These are phyloP conservation scores for Rossbeevera mucosa DNA, from an alignment of 768 basidiomycete genomes.

Conservation along the genomic window DNA sequence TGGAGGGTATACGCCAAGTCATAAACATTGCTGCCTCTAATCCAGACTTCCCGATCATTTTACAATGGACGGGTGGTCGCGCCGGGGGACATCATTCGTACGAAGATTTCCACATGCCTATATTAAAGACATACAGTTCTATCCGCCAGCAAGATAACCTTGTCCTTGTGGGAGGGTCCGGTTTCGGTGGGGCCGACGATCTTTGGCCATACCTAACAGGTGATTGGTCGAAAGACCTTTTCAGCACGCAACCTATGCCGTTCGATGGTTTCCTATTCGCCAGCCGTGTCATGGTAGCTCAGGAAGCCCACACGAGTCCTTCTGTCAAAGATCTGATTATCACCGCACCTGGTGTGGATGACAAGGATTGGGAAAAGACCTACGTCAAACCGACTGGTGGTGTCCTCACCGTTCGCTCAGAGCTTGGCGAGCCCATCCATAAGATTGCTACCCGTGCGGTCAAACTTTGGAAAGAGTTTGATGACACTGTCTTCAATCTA, in stretches of 20 bases:
- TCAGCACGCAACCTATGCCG: conserved; percentile 90
- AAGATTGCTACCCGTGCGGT: conserved; percentile 97
- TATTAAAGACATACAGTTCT: conserved; percentile 81
- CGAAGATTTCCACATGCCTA: conserved; percentile 97
- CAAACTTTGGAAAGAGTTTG: conserved; percentile 99
- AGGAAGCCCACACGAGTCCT: conserved; percentile 93
- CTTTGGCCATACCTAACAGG: conserved; percentile 96
- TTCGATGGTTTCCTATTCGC: conserved; percentile 97
- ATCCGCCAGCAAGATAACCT: conserved; percentile 91
- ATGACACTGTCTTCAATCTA: conserved; percentile 91
- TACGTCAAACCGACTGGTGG: conserved; percentile 94
- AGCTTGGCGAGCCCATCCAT: conserved; percentile 98
- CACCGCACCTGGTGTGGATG: conserved; percentile 86
- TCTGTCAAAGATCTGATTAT: conserved; percentile 97
- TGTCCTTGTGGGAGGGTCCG: conserved; percentile 87
- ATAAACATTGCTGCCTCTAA: conserved; percentile 92
- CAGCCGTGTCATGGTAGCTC: conserved; percentile 97
- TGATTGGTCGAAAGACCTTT: conserved; percentile 84
- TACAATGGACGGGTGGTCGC: conserved; percentile 99
- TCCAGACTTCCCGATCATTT: conserved; percentile 93
- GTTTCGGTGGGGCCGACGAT: conserved; percentile 93
- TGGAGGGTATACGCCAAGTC: conserved; percentile 97
- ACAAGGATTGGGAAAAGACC: conserved; percentile 90
- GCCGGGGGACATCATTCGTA: conserved; percentile 98
- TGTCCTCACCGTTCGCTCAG: conserved; percentile 93